Evolutionary conservation across 768 basidiomycete genomes (phyloP), one percentile per base, ranked within the genome.

Genomic region (Phaeolepiota aurea): DNA sequence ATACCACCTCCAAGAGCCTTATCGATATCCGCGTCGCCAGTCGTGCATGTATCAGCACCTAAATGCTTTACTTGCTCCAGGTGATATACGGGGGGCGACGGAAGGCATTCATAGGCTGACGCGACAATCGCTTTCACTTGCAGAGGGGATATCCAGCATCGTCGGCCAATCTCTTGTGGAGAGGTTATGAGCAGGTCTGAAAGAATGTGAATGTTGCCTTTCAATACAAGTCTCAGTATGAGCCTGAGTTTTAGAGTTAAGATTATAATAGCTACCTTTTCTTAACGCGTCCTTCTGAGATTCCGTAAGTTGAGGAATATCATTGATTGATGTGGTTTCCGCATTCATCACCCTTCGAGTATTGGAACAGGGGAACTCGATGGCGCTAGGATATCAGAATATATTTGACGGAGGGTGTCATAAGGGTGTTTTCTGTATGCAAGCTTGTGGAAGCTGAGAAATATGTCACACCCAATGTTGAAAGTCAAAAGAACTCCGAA

Each of bases 1-100:
- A 96, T 68, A 2, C 92, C 92, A 10, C 91, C 91, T 4, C 84
- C 85, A 0, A 97, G 64, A 3, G 74, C 63, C 19, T 58, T 41
- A 55, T 97, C 90, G 12, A 97, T 65, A 14, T 62, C 52, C 1
- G 55, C 43, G 54, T 94, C 88, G 1, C 92, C 92, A 0, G 86
- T 86, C 0, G 86, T 78, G 49, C 86, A 76, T 39, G 58, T 65
- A 37, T 73, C 68, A 20, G 67, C 63, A 11, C 62, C 64, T 28
- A 64, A 55, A 2, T 54, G 41, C 42, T 52, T 44, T 33, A 65
- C 51, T 2, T 67, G 59, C 22, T 63, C 62, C n/a, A 85, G 61
- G n/a, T 54, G 49, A 14, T 48, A 54, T 7, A 74, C 57, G 19
- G 55, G 54, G 15, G 63, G 65, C 3, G 60, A 54, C 19, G 69